These are phyloP conservation scores for Telopea speciosissima DNA, from an alignment of 177 flowering plant genomes.

Conservation along the genomic window DNA sequence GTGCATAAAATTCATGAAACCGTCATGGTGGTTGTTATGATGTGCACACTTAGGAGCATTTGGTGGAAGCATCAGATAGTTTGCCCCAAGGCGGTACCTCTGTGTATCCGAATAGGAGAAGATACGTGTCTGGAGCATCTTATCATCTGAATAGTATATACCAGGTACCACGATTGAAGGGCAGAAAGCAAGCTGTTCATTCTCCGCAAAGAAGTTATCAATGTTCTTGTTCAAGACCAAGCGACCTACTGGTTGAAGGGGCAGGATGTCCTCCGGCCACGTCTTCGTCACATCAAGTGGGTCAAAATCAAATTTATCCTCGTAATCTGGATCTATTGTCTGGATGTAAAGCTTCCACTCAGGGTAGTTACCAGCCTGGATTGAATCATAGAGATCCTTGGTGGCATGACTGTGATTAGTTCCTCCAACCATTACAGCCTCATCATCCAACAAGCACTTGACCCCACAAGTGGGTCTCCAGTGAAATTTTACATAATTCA, in stretches of 20 bases:
- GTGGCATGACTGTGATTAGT: slow-evolving; percentile 91
- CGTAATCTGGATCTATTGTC: slow-evolving; percentile 68
- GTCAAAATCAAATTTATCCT: slow-evolving; percentile 71
- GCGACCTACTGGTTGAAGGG: slow-evolving; percentile 87
- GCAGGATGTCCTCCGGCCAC: slow-evolving; percentile 89
- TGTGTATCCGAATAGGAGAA: slow-evolving; percentile 83
- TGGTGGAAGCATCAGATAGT: slow-evolving; percentile 81
- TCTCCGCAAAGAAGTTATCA: slow-evolving; percentile 88
- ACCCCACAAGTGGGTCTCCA: slow-evolving; percentile 91
- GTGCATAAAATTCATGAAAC: slow-evolving; percentile 92
- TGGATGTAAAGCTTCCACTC: slow-evolving; percentile 88
- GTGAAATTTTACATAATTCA: slow-evolving; percentile 75
- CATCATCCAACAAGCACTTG: slow-evolving; percentile 65
- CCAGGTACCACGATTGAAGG: slow-evolving; percentile 80
- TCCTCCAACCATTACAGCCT: slow-evolving; percentile 70
- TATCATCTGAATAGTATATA: slow-evolving; percentile 77
- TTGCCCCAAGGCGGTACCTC: slow-evolving; percentile 88
- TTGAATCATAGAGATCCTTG: slow-evolving; percentile 75
- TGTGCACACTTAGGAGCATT: slow-evolving; percentile 85
- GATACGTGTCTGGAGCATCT: slow-evolving; percentile 68
- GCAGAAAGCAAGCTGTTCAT: slow-evolving; percentile 80
- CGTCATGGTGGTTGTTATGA: slow-evolving; percentile 87
- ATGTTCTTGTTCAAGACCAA: slow-evolving; percentile 83
- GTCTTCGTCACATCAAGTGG: slow-evolving; percentile 83
- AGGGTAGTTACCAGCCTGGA: slow-evolving; percentile 74